phyloP scores from a whole-genome alignment of 2,329 filamentous ascomycete species.

The Clarireedia sp. region DNA sequence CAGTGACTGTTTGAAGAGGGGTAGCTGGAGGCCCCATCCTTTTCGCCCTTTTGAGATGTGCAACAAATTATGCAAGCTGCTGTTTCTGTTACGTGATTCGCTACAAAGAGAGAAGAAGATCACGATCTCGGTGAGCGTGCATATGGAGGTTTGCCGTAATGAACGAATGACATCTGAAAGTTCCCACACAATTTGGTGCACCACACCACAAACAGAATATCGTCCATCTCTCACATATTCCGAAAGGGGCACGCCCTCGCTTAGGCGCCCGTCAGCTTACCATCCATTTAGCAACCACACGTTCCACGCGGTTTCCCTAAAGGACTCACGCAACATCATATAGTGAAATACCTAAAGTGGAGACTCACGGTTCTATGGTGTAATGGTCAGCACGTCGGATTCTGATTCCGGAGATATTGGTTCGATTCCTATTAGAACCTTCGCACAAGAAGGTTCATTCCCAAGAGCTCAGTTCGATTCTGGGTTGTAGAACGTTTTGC shows the following conservation, averaged over 20 bases:
- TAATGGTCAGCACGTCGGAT: constrained; percentile 10
- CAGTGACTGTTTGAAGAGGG: background rate
- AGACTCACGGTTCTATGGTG: background rate
- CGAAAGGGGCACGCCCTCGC: background rate
- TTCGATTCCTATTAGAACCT: constrained; percentile 9
- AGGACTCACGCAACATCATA: background rate
- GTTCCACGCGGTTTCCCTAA: too few species aligned
- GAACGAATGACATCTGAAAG: background rate
- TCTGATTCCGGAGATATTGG: constrained; percentile 12
- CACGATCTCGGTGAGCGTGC: background rate
- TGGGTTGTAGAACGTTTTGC: background rate
- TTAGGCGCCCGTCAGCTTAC: background rate
- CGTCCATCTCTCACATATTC: background rate
- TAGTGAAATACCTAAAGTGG: background rate
- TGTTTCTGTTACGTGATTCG: background rate
- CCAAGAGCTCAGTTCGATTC: background rate
- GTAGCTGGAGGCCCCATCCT: background rate
- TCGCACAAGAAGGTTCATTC: background rate
- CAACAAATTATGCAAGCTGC: constrained; percentile 5
- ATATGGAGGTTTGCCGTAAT: background rate
- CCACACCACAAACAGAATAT: background rate
- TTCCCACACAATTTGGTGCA: background rate
- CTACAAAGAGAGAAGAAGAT: background rate
- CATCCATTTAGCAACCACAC: too few species aligned
- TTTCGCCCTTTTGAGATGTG: constrained; percentile 2